A percentile compares a stretch with the other conserved stretches of the same genome.
phyloP scores from a whole-genome alignment of 1,139 yeast species.

The Arxiozyma slooffiae region DNA sequence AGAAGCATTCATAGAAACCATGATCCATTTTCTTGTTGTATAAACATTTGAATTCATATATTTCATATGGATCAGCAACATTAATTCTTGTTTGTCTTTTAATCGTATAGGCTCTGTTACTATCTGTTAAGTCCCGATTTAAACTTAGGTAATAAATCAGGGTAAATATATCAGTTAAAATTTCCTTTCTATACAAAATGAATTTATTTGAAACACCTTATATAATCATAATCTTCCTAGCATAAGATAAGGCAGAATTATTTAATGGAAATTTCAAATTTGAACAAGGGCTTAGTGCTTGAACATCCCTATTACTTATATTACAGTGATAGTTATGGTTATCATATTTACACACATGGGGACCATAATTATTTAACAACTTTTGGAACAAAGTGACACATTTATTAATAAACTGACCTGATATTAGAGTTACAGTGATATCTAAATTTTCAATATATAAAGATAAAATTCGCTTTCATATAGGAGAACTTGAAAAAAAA shows the following conservation, averaged over 20 bases:
- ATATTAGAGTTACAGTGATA: constrained; percentile 40
- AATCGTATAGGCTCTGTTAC: constrained; percentile 11
- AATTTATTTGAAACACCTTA: constrained; percentile 53
- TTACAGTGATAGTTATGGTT: constrained; percentile 57
- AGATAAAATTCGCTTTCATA: constrained; percentile 55
- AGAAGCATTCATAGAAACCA: constrained; percentile 78
- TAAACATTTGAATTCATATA: constrained; percentile 31
- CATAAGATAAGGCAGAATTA: constrained; percentile 51
- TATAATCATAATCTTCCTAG: constrained; percentile 42
- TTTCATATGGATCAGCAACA: constrained; percentile 21
- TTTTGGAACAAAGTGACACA: constrained; percentile 46
- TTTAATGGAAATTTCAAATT: constrained; percentile 46
- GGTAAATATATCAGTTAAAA: constrained; percentile 22
- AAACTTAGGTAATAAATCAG: constrained; percentile 22
- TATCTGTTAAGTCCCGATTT: neutral
- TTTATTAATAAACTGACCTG: constrained; percentile 79
- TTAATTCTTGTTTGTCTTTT: constrained; percentile 22
- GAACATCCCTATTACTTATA: constrained; percentile 41
- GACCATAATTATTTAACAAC: constrained; percentile 33
- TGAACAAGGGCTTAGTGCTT: constrained; percentile 32
- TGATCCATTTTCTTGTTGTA: constrained; percentile 53
- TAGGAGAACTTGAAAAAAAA: constrained; percentile 27
- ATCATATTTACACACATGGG: constrained; percentile 78
- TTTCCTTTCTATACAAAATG: constrained; percentile 39
- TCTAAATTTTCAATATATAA: constrained; percentile 43